Evolutionary conservation across 2,329 filamentous ascomycete genomes (phyloP), one percentile per base, ranked within the genome.

Genomic region (Teratosphaeria zuluensis): DNA sequence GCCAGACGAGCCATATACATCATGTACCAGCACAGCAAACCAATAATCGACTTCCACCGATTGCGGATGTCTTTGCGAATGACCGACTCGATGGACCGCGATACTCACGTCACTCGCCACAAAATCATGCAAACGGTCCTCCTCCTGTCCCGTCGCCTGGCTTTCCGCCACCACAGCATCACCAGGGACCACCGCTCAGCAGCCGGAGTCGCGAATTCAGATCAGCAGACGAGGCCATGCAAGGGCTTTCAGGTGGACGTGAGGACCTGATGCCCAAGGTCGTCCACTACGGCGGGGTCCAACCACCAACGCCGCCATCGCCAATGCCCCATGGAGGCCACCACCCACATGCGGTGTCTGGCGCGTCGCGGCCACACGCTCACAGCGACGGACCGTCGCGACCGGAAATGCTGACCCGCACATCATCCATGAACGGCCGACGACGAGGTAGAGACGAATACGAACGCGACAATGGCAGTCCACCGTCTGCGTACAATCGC

Each of bases 201-300:
- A 70, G 72, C 21, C 84, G 92, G 60, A 80, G 86, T 11, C 84
- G 92, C 59, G 94, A 97, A 70, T 97, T 95, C 75, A 89, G 91
- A 68, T 96, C 92, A 3, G 94, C 94, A 12, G 94, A 99, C 73
- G 94, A 99, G 71, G 94, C 90, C 2, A 92, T 97, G 61, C 89
- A 90, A 59, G 90, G 94, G 63, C 76, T 99, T 62, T 87, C 92
- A 4, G 92, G 90, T 55, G 94, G 94, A n/a, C 85, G 94, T 59
- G 88, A 95, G 59, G 94, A 99, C 60, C 80, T 97, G 14, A 80
- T 96, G 55, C 94, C 94, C 24, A 94, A 92, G 74, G 84, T 97
- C 59, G 90, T 99, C 14, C 94, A 97, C 75, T 99, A 99, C 72
- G 90, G 89, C 46, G 90, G 91, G 53, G 90, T 95, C 70, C 92